Evolutionary conservation across 192 early-diverging fungal species (phyloP).

Genomic region (Umbelopsis ramanniana): DNA sequence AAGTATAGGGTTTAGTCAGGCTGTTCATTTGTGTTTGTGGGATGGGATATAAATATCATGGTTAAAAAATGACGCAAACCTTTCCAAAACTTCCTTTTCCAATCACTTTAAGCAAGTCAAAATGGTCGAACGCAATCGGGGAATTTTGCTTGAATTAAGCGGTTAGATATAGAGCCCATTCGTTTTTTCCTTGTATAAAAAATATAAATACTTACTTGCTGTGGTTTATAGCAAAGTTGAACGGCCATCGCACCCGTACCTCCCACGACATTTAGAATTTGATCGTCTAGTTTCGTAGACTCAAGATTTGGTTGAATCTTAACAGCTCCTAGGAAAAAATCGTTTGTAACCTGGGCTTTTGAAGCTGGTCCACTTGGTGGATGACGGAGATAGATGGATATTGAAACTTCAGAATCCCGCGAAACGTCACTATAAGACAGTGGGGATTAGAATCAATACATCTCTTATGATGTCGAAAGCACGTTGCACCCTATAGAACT

Average conservation of each 20-base stretch:
- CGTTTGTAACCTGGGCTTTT: slow-evolving; percentile 48
- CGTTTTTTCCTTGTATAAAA: neutral
- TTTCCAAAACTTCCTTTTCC: slow-evolving; percentile 98
- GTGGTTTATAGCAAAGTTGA: slow-evolving; percentile 73
- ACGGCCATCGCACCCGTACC: slow-evolving; percentile 74
- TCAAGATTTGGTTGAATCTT: slow-evolving; percentile 57
- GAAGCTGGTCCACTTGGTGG: slow-evolving; percentile 47
- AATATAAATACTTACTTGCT: slow-evolving; percentile 52
- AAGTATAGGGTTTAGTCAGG: no score
- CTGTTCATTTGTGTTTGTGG: no score
- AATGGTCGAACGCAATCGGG: slow-evolving; percentile 85
- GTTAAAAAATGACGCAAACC: slow-evolving; percentile 49
- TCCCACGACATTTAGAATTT: slow-evolving; percentile 41
- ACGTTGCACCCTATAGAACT: slow-evolving; percentile 36
- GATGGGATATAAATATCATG: no score
- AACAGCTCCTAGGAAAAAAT: slow-evolving; percentile 59
- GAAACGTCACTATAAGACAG: slow-evolving; percentile 58
- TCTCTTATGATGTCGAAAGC: no score
- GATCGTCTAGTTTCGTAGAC: slow-evolving; percentile 41
- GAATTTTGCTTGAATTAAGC: slow-evolving; percentile 57
- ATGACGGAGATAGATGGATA: slow-evolving; percentile 62
- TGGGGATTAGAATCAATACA: neutral
- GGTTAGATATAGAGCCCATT: slow-evolving; percentile 6
- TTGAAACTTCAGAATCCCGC: slow-evolving; percentile 59
- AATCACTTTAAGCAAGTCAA: slow-evolving; percentile 94